These are phyloP conservation scores for Raddia distichophylla DNA, from an alignment of 176 grass and related monocot genomes.

Conservation along the genomic window DNA sequence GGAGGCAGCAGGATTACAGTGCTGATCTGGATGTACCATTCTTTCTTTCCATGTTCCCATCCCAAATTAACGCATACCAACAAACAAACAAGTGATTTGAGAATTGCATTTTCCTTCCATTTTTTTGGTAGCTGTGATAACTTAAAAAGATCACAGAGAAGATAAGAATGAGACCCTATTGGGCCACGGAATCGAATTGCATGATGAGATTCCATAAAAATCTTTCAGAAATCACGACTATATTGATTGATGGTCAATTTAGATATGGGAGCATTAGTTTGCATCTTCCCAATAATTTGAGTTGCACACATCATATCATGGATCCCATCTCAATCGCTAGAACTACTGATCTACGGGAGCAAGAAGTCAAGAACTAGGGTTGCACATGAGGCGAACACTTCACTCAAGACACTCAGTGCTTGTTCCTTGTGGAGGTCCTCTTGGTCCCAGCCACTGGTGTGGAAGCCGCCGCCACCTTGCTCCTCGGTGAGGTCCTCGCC, in stretches of 20 bases:
- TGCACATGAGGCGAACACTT: conserved; percentile 1
- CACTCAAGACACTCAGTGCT: conserved; percentile 18
- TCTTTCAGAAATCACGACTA: not conserved
- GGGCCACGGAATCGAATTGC: no score
- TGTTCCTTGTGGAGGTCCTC: conserved; percentile 46
- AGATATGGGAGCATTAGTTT: not conserved
- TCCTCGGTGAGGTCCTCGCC: conserved; percentile 45
- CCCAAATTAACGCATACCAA: conserved; percentile 22
- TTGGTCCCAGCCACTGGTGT: not conserved
- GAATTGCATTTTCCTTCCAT: not conserved
- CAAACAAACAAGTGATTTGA: not conserved
- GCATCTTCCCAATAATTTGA: not conserved
- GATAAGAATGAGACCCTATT: no score
- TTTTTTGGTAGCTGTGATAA: no score
- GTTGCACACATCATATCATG: not conserved
- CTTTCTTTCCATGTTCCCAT: conserved; percentile 34
- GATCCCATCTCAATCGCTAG: not conserved
- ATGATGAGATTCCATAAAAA: no score
- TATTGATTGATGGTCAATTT: not conserved
- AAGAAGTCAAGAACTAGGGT: not conserved
- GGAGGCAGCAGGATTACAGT: conserved; percentile 8
- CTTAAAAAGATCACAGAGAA: not conserved
- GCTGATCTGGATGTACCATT: conserved; percentile 44
- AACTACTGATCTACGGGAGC: not conserved
- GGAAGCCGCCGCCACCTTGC: not conserved